Conservation (phyloP, 2,329 filamentous ascomycete genomes). For the Colletotrichum salicis region DNA sequence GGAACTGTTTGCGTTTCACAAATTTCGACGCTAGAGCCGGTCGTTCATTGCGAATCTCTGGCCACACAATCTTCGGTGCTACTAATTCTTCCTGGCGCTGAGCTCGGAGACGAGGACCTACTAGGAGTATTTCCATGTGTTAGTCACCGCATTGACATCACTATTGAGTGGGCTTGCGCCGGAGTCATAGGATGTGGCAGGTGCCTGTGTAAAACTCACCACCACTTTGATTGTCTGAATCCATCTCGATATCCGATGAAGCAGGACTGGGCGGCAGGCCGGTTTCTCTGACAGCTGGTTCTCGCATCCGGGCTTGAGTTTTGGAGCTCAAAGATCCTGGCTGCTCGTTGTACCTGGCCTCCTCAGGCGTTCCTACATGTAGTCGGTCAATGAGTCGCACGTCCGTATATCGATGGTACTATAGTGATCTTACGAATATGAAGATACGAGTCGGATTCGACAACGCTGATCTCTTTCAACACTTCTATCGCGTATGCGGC, state of each 20-base stretch:
- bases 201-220: neutral
- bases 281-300: neutral
- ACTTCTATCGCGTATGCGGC: slow-evolving; percentile 39
- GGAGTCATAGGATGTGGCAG: neutral
- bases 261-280: neutral
- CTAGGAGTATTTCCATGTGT: neutral
- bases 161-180: neutral
- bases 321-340: too few species aligned
- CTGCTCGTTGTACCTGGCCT: too few species aligned
- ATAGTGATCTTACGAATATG: too few species aligned
- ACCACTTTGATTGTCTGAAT: neutral
- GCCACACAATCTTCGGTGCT: neutral
- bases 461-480: too few species aligned
- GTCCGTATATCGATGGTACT: too few species aligned
- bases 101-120: neutral
- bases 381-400: too few species aligned
- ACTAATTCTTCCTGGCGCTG: too few species aligned
- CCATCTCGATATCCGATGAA: neutral
- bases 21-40: neutral
- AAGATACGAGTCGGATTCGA: too few species aligned
- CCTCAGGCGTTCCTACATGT: too few species aligned
- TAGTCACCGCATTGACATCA: neutral
- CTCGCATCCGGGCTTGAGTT: too few species aligned
- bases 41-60: neutral
- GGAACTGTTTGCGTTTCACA: neutral